These are phyloP conservation scores for Tuber borchii DNA, from an alignment of 495 filamentous ascomycete genomes.

Conservation along the genomic window DNA sequence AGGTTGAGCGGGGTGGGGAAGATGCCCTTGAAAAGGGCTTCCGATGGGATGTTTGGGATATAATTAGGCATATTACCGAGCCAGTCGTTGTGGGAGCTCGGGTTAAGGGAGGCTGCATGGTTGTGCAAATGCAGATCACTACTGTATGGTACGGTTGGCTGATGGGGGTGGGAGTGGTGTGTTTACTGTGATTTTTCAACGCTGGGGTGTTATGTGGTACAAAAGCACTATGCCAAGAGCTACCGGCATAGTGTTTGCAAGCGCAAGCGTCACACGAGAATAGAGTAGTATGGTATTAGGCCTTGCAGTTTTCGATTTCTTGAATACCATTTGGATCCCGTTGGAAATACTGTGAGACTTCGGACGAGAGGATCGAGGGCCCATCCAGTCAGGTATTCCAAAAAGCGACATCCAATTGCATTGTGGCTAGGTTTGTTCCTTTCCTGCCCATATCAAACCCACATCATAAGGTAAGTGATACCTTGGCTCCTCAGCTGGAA, in stretches of 20 bases:
- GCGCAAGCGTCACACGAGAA: neutral
- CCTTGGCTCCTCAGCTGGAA: neutral
- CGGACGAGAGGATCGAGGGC: neutral
- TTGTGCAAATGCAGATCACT: neutral
- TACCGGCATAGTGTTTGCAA: neutral
- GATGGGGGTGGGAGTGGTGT: neutral
- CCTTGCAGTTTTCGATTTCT: neutral
- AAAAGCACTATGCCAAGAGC: neutral
- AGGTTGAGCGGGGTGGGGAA: neutral
- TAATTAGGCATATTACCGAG: neutral
- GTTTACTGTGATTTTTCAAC: neutral
- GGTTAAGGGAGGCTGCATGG: neutral
- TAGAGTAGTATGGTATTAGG: neutral
- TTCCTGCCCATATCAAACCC: neutral
- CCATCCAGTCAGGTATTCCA: neutral
- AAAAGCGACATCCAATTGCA: neutral
- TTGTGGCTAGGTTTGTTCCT: neutral
- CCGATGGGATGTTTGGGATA: neutral
- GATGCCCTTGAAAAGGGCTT: neutral
- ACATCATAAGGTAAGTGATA: neutral
- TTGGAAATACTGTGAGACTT: neutral
- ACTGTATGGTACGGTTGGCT: neutral
- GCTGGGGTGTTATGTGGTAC: neutral
- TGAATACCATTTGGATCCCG: neutral
- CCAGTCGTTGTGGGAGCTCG: neutral